These are phyloP conservation scores for Dactylellina leptospora DNA, from an alignment of 2,329 filamentous ascomycete genomes.

Conservation along the genomic window DNA sequence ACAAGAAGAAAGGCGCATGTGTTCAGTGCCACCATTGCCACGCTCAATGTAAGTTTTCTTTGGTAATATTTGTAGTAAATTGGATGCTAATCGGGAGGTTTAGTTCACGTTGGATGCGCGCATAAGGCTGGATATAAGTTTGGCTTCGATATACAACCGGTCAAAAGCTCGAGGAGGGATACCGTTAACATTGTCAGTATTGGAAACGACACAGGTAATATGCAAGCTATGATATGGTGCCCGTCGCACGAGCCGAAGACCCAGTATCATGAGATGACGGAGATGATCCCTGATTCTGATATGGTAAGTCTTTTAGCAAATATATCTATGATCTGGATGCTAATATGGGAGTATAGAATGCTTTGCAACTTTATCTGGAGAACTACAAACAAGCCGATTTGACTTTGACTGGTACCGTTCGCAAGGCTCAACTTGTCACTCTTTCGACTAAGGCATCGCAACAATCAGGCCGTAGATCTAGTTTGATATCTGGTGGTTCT, in stretches of 20 bases:
- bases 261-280: conserved; percentile 79
- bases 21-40: conserved; percentile 81
- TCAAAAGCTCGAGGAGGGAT: conserved; percentile 87
- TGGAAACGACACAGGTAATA: conserved; percentile 80
- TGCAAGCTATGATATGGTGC: conserved; percentile 89
- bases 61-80: not conserved
- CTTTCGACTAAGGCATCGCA: conserved; percentile 69
- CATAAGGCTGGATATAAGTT: conserved; percentile 82
- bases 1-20: conserved; percentile 72
- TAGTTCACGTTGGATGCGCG: conserved; percentile 89
- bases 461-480: conserved; percentile 58
- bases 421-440: conserved; percentile 83
- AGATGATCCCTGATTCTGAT: conserved; percentile 74
- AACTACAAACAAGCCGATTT: conserved; percentile 96
- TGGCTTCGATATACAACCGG: conserved; percentile 87
- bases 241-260: conserved; percentile 83
- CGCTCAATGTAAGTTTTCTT: conserved; percentile 60
- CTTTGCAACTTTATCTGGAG: conserved; percentile 83
- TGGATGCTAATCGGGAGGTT: conserved; percentile 58
- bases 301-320: conserved; percentile 45
- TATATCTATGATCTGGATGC: not conserved
- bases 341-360: conserved; percentile 62
- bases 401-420: conserved; percentile 86
- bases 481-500: conserved; percentile 54
- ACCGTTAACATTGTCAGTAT: conserved; percentile 81